Evolutionary conservation across 129 eudicot genomes (phyloP).

Genomic region (Dittrichia graveolens): DNA sequence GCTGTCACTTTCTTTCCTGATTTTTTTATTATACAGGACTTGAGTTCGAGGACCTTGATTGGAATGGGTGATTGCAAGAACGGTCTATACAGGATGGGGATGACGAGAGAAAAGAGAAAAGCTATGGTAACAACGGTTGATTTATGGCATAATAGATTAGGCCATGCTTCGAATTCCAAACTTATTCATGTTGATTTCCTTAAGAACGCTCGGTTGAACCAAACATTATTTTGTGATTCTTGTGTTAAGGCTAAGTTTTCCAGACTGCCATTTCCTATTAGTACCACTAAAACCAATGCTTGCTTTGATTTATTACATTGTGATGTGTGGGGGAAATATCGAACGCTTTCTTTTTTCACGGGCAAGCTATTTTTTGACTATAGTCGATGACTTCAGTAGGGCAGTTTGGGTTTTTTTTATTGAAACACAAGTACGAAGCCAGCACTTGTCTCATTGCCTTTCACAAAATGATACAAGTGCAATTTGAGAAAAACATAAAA

Average conservation of each 20-base stretch:
- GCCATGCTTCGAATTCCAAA: background rate
- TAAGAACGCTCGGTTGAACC: background rate
- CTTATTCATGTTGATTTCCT: background rate
- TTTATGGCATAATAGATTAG: background rate
- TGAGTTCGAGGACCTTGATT: background rate
- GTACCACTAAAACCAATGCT: background rate
- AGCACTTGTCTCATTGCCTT: background rate
- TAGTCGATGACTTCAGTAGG: background rate
- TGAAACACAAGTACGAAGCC: background rate
- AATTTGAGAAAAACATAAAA: background rate
- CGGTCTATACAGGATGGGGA: background rate
- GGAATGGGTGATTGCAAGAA: background rate
- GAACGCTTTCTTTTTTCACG: background rate
- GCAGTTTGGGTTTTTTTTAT: background rate
- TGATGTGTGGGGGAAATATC: background rate
- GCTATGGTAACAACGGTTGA: background rate
- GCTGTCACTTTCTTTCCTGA: background rate
- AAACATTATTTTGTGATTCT: background rate
- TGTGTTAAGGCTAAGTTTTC: background rate
- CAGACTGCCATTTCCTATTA: background rate
- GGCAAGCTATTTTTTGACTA: background rate
- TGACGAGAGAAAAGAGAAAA: background rate
- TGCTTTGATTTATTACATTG: background rate
- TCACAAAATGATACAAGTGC: background rate
- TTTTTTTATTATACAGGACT: background rate